These are phyloP conservation scores for Pouteria glomerata DNA, from an alignment of 148 eudicot species.

Conservation along the genomic window DNA sequence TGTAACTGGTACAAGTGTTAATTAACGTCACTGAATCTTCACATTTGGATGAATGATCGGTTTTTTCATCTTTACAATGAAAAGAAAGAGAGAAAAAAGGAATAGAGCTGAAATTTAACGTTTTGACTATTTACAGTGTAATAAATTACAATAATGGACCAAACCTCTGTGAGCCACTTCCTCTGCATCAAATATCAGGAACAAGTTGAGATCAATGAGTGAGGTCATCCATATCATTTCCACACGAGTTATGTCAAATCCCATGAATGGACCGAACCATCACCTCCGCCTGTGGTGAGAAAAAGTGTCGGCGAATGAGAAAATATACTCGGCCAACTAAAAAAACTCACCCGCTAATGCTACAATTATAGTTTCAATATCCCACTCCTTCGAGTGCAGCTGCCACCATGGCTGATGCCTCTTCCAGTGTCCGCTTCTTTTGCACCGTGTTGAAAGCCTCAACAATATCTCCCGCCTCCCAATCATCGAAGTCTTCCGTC, in stretches of 20 bases:
- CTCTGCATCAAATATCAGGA: constrained; percentile 1
- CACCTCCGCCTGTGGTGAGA: neutral
- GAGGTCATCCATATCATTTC: neutral
- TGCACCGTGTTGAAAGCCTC: constrained; percentile 69
- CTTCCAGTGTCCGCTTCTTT: constrained; percentile 89
- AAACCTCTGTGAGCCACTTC: constrained; percentile 3
- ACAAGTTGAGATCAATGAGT: neutral
- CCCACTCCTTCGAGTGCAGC: constrained; percentile 72
- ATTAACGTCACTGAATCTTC: constrained; percentile 7
- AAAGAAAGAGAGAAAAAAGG: too few species aligned
- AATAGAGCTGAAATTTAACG: constrained; percentile 24
- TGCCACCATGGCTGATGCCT: constrained; percentile 85
- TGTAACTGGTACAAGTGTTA: too few species aligned
- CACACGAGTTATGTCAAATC: neutral
- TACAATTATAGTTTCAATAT: constrained; percentile 27
- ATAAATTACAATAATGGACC: constrained; percentile 19
- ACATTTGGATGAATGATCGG: constrained; percentile 6
- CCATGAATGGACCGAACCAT: neutral
- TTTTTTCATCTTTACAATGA: constrained; percentile 35
- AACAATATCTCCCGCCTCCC: constrained; percentile 63
- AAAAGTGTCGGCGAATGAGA: neutral
- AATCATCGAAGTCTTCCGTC: constrained; percentile 58
- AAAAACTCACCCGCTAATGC: neutral
- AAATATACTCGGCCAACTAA: too few species aligned
- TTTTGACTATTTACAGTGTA: constrained; percentile 47